Conservation (phyloP, 2,329 filamentous ascomycete species). For the Colletotrichum sp. region DNA sequence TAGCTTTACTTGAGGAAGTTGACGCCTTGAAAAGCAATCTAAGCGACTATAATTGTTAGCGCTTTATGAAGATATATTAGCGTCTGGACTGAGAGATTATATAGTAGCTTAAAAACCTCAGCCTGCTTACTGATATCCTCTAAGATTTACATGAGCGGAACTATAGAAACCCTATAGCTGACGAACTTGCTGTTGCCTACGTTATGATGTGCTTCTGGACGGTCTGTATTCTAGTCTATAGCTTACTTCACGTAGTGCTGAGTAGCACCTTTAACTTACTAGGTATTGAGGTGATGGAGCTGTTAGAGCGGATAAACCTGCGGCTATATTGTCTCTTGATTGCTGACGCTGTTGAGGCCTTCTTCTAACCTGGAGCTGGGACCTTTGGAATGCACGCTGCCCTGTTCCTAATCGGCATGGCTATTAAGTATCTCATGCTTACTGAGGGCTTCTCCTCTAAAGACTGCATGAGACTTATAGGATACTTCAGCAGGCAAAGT, state of each 20-base stretch:
- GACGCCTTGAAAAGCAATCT: slow-evolving; percentile 26
- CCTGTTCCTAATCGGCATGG: slow-evolving; percentile 10
- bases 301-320: not conserved
- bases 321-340: slow-evolving; percentile 11
- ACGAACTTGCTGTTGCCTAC: slow-evolving; percentile 4
- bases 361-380: slow-evolving; percentile 7
- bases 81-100: not conserved
- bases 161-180: not conserved
- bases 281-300: not conserved
- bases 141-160: not conserved
- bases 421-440: slow-evolving; percentile 7
- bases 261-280: not conserved
- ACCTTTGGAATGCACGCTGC: slow-evolving; percentile 1
- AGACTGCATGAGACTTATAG: not conserved
- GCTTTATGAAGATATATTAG: not conserved
- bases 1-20: slow-evolving; percentile 27
- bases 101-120: not conserved
- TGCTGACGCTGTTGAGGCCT: slow-evolving; percentile 3
- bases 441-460: not conserved
- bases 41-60: not conserved
- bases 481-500: not conserved
- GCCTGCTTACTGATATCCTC: not conserved
- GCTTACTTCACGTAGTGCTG: not conserved
- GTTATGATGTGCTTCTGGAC: slow-evolving; percentile 9
- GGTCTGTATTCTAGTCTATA: slow-evolving; percentile 2